These are phyloP conservation scores for Phytophthora fragariaefolia DNA, from an alignment of 352 stramenopile genomes.

Conservation along the genomic window DNA sequence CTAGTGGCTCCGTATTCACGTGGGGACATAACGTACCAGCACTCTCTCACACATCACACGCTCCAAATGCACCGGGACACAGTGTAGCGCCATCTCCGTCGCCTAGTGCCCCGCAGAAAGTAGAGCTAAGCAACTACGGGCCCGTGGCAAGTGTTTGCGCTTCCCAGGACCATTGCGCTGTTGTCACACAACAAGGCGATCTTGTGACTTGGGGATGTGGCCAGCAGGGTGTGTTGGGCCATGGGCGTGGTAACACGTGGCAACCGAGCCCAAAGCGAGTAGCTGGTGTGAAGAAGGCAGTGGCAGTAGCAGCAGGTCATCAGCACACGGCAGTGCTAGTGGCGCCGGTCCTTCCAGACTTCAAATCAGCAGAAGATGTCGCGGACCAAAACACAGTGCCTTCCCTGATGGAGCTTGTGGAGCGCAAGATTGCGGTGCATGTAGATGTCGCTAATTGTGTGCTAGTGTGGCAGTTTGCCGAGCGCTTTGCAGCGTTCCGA, in stretches of 20 bases:
- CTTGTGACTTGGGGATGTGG: slow-evolving; percentile 82
- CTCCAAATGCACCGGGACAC: slow-evolving; percentile 21
- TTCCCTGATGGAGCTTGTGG: slow-evolving; percentile 50
- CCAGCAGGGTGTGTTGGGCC: slow-evolving; percentile 71
- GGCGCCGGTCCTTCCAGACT: slow-evolving; percentile 47
- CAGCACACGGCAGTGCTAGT: slow-evolving; percentile 82
- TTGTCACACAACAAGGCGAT: slow-evolving; percentile 67
- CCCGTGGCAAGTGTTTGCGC: slow-evolving; percentile 65
- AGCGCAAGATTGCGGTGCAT: slow-evolving; percentile 55
- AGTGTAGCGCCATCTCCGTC: slow-evolving; percentile 29
- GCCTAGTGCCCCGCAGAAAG: slow-evolving; percentile 54
- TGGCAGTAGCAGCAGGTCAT: slow-evolving; percentile 68
- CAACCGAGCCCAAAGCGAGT: slow-evolving; percentile 84
- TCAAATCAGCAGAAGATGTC: slow-evolving; percentile 11
- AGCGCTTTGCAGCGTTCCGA: slow-evolving; percentile 49
- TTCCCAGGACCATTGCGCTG: slow-evolving; percentile 79
- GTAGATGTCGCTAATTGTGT: slow-evolving; percentile 70
- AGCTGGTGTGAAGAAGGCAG: slow-evolving; percentile 71
- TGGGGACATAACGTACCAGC: slow-evolving; percentile 78
- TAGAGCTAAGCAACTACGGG: slow-evolving; percentile 52
- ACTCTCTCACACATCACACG: slow-evolving; percentile 53
- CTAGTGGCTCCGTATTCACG: slow-evolving; percentile 71
- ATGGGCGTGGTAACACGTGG: slow-evolving; percentile 77
- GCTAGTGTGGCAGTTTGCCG: slow-evolving; percentile 66
- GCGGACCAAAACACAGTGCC: slow-evolving; percentile 5